A percentile compares a stretch with the other conserved stretches of the same genome.
Conservation (phyloP, 306 rosid species). For the Senna tora region DNA sequence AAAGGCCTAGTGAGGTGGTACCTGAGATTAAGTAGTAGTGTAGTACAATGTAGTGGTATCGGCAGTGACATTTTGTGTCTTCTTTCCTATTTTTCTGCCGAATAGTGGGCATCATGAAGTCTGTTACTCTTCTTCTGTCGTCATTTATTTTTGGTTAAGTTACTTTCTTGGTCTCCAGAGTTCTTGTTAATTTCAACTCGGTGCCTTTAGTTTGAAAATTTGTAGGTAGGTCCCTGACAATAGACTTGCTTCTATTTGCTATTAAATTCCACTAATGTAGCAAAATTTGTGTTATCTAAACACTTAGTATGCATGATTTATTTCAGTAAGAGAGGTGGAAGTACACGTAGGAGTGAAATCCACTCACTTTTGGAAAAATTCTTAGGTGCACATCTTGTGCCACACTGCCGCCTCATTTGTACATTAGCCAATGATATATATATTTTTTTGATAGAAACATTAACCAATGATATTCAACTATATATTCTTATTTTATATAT, state of each 20-base stretch:
- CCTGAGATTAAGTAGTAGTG: too few relatives aligned
- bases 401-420: too few relatives aligned
- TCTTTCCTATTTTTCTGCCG: neutral
- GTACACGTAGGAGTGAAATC: neutral
- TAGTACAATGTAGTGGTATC: neutral
- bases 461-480: too few relatives aligned
- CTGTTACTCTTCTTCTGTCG: neutral
- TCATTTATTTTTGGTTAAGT: neutral
- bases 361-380: neutral
- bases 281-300: too few relatives aligned
- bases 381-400: too few relatives aligned
- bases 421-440: too few relatives aligned
- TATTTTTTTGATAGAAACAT: too few relatives aligned
- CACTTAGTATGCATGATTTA: neutral
- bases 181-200: too few relatives aligned
- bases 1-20: neutral
- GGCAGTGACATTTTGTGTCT: neutral
- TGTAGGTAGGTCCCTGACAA: neutral
- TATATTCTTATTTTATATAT: too few relatives aligned
- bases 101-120: conserved; percentile 8
- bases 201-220: neutral
- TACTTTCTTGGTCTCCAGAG: neutral
- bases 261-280: too few relatives aligned
- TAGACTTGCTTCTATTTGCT: too few relatives aligned
- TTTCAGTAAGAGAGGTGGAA: neutral